Base-by-base conservation (phyloP, 192 early-diverging fungal species). In the Backusella westeae region DNA sequence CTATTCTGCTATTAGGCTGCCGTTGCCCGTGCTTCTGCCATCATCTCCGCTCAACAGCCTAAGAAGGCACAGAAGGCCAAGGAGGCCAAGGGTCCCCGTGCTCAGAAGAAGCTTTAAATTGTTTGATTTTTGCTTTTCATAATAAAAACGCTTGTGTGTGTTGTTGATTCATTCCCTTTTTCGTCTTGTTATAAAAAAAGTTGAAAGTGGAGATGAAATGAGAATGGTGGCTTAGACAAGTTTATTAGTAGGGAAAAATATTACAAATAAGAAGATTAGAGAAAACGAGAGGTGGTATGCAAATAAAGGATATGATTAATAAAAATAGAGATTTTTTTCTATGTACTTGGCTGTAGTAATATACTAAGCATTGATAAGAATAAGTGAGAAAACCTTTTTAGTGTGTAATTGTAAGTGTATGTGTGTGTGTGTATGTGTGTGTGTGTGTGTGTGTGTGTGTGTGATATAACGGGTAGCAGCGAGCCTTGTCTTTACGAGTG, bases 11-110 rank as follows among this genome's bases (percentile, higher is more conserved):
- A 49, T 53, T 84, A 91, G 89, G 89, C 88, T 78, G 91, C 94
- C 76, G 87, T 93, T 73, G 91, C 91, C 75, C 92, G 94, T 78
- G 87, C 89, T 49, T 81, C 88, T 49, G 86, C 91, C 66, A 78
- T 95, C 80, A 78, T 89, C 78, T 85, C 87, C 77, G 74, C 84
- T 67, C 90, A 93, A 85, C 90, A 89, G 83, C 81, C 85, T 49
- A 78, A 82, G 73, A 90, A 91, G 86, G 82, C 77, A 69, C 80
- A 81, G 77, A 83, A 86, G 80, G 81, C 82, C 79, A 89, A 87
- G 82, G 86, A 86, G 71, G 81, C 80, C 78, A 91, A 90, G 85
- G 90, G 84, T 81, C 41, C 82, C 79, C 87, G 87, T 77, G 87
- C 87, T 76, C 56, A 63, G 56, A 72, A 77, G 81, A 88, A 87